These are phyloP conservation scores for Picea glauca DNA, from an alignment of 75 land plant species.

Conservation along the genomic window DNA sequence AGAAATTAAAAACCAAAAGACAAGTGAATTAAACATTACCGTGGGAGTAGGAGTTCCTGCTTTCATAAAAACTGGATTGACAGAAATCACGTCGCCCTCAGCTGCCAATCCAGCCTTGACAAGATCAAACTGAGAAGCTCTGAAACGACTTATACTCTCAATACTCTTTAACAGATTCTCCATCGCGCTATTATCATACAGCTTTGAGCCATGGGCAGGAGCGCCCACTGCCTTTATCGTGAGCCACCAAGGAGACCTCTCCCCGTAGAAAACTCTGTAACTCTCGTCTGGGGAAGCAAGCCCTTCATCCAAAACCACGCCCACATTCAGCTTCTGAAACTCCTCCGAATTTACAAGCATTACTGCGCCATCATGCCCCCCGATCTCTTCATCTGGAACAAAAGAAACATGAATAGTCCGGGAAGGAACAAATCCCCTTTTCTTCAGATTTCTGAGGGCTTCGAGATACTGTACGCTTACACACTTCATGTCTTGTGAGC, in stretches of 20 bases:
- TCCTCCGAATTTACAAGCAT: slow-evolving; percentile 50
- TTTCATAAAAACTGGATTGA: slow-evolving; percentile 80
- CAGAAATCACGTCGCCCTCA: slow-evolving; percentile 85
- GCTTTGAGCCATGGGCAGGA: slow-evolving; percentile 90
- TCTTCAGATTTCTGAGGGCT: slow-evolving; percentile 62
- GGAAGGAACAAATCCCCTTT: slow-evolving; percentile 48
- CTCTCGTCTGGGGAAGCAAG: slow-evolving; percentile 58
- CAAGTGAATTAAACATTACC: slow-evolving; percentile 22
- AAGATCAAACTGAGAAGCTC: slow-evolving; percentile 77
- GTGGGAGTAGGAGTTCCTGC: slow-evolving; percentile 88
- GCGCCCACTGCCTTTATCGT: slow-evolving; percentile 66
- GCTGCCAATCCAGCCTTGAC: slow-evolving; percentile 72
- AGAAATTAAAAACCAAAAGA: too few relatives aligned
- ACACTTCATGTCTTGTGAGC: slow-evolving; percentile 99
- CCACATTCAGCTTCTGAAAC: slow-evolving; percentile 69
- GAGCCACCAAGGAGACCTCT: slow-evolving; percentile 79
- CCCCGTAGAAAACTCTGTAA: slow-evolving; percentile 73
- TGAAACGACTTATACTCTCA: slow-evolving; percentile 51
- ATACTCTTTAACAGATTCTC: slow-evolving; percentile 85
- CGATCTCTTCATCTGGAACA: slow-evolving; percentile 95
- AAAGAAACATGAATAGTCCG: slow-evolving; percentile 73
- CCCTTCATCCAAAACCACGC: slow-evolving; percentile 84
- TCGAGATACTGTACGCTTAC: slow-evolving; percentile 95
- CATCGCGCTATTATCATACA: slow-evolving; percentile 84
- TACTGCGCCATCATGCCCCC: slow-evolving; percentile 74